Evolutionary conservation across 1,284 basidiomycete genomes (phyloP).

Genomic region (Heterobasidion parviporum): DNA sequence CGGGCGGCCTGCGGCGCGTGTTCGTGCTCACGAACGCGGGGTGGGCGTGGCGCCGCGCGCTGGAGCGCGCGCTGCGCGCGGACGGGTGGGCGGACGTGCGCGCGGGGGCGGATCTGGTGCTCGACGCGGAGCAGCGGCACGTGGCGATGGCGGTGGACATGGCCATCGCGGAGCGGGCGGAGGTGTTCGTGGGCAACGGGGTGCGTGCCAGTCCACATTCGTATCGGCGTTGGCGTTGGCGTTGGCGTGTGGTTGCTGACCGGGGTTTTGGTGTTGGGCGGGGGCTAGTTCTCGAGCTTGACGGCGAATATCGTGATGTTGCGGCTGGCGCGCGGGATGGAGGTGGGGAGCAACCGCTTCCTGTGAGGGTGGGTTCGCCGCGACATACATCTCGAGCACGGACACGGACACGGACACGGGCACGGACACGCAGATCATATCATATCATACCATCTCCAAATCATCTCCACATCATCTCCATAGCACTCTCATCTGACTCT

Average conservation of each 20-base stretch:
- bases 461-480: too few relatives aligned
- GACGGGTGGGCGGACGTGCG: slow-evolving; percentile 16
- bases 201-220: slow-evolving; percentile 13
- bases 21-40: slow-evolving; percentile 30
- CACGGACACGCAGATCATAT: neutral
- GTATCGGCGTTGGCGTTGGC: neutral
- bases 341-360: neutral
- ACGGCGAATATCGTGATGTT: slow-evolving; percentile 5
- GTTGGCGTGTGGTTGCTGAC: neutral
- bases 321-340: slow-evolving; percentile 1
- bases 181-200: slow-evolving; percentile 38
- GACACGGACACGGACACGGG: too few relatives aligned
- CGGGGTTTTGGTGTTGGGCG: neutral
- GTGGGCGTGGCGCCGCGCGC: slow-evolving; percentile 23
- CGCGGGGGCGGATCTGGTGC: slow-evolving; percentile 26
- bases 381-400: too few relatives aligned
- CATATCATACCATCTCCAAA: neutral
- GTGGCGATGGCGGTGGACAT: slow-evolving; percentile 34
- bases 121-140: slow-evolving; percentile 30
- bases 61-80: slow-evolving; percentile 17
- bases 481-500: too few relatives aligned
- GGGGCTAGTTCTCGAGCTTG: slow-evolving; percentile 5
- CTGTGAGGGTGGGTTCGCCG: neutral
- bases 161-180: slow-evolving; percentile 32
- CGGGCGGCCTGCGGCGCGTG: slow-evolving; percentile 17